Conservation (phyloP, 1,284 basidiomycete species). For the Cystobasidium sp. region DNA sequence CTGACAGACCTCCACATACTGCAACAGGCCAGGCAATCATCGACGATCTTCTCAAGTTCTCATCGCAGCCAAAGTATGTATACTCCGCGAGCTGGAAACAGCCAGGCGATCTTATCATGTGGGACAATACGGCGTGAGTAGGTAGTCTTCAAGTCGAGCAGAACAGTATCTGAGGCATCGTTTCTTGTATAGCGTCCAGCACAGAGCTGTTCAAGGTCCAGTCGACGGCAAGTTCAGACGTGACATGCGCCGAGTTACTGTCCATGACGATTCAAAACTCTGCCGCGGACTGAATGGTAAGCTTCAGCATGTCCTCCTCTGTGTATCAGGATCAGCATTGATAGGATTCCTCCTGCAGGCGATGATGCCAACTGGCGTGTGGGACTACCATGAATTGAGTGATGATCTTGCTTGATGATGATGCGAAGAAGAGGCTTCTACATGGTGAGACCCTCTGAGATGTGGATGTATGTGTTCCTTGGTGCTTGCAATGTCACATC, state of each 20-base stretch:
- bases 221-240: conserved; percentile 34
- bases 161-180: not conserved
- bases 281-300: conserved; percentile 23
- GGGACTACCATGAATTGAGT: conserved; percentile 1
- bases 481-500: too few species aligned
- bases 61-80: conserved; percentile 52
- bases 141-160: not conserved
- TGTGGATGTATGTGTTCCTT: too few species aligned
- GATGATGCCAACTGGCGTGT: conserved; percentile 31
- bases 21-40: conserved; percentile 46
- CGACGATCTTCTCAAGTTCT: conserved; percentile 52
- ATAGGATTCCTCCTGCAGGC: not conserved
- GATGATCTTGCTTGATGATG: not conserved
- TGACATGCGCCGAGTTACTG: conserved; percentile 25
- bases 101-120: conserved; percentile 53
- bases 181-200: conserved; percentile 2
- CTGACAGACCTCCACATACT: not conserved
- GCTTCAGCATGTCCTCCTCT: not conserved
- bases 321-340: not conserved
- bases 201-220: conserved; percentile 28
- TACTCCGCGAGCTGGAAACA: conserved; percentile 53
- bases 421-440: not conserved
- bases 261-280: conserved; percentile 22
- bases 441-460: too few species aligned
- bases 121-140: conserved; percentile 33